A percentile compares a stretch with the other conserved stretches of the same genome.
These are phyloP conservation scores for Pythium myriotylum DNA, from an alignment of 352 stramenopile genomes.

Conservation along the genomic window DNA sequence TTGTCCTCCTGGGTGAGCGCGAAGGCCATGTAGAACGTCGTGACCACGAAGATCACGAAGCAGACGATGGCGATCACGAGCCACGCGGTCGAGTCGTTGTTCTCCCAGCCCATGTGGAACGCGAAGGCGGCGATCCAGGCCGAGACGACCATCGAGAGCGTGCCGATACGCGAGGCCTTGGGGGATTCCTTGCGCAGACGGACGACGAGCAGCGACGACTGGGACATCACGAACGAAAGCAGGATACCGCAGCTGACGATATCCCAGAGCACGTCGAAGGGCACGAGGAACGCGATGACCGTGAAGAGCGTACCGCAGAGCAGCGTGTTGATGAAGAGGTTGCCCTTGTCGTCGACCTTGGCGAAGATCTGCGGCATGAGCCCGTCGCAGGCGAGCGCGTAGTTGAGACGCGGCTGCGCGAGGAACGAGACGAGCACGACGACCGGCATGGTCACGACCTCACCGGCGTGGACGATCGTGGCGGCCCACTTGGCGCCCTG, in stretches of 20 bases:
- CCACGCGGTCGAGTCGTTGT: conserved; percentile 36
- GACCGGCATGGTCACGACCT: conserved; percentile 89
- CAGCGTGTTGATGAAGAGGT: conserved; percentile 79
- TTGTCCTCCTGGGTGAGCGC: conserved; percentile 61
- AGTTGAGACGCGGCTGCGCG: conserved; percentile 93
- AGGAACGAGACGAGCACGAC: conserved; percentile 94
- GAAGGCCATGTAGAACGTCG: conserved; percentile 40
- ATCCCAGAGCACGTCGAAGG: conserved; percentile 82
- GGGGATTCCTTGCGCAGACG: conserved; percentile 59
- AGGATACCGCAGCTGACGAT: conserved; percentile 88
- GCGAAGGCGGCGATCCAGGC: conserved; percentile 52
- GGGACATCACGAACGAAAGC: conserved; percentile 86
- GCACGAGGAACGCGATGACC: conserved; percentile 67
- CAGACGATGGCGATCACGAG: conserved; percentile 51
- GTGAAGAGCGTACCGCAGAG: conserved; percentile 67
- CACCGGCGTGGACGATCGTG: conserved; percentile 51
- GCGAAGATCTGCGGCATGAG: conserved; percentile 91
- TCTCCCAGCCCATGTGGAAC: conserved; percentile 72
- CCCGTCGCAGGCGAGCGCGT: conserved; percentile 90
- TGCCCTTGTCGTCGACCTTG: conserved; percentile 76
- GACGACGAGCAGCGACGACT: conserved; percentile 72
- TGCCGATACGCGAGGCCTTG: conserved; percentile 13
- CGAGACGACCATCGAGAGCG: conserved; percentile 30
- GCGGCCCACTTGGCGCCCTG: conserved; percentile 41
- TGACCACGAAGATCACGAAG: conserved; percentile 41